These are phyloP conservation scores for Colletotrichum truncatum DNA, from an alignment of 2,329 filamentous ascomycete genomes.

Conservation along the genomic window DNA sequence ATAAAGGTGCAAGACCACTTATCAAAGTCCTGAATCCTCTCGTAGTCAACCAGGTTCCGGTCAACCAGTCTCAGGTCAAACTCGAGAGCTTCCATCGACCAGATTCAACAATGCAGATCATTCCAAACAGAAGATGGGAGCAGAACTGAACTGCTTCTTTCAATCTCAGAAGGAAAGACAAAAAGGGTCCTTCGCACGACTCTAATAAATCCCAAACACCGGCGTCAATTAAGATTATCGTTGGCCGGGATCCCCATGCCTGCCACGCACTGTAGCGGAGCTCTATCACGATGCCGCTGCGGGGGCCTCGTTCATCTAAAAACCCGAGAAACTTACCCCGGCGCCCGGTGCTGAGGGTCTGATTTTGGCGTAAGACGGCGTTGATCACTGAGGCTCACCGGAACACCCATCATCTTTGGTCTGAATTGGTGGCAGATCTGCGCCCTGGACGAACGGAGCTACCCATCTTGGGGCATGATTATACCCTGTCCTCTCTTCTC, in stretches of 20 bases:
- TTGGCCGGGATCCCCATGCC: neutral
- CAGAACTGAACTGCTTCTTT: too few species aligned
- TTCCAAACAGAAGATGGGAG: too few species aligned
- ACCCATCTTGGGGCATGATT: neutral
- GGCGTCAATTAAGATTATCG: neutral
- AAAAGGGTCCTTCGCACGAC: accelerated
- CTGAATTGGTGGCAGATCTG: neutral
- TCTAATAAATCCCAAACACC: neutral
- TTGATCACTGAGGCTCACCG: neutral
- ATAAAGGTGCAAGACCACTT: too few species aligned
- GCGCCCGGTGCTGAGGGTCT: neutral
- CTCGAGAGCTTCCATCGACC: too few species aligned
- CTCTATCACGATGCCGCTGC: neutral
- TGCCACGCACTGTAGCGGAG: neutral
- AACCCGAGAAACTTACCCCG: neutral
- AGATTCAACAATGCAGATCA: too few species aligned
- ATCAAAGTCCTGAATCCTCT: too few species aligned
- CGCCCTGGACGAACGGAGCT: neutral
- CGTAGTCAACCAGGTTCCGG: too few species aligned
- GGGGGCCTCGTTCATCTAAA: neutral
- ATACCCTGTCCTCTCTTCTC: neutral
- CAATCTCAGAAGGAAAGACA: neutral
- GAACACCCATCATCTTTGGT: neutral
- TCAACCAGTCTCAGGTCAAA: too few species aligned
- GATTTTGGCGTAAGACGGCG: neutral